Conservation (phyloP, 139 green algal species). For the Edaphochlamys debaryana region DNA sequence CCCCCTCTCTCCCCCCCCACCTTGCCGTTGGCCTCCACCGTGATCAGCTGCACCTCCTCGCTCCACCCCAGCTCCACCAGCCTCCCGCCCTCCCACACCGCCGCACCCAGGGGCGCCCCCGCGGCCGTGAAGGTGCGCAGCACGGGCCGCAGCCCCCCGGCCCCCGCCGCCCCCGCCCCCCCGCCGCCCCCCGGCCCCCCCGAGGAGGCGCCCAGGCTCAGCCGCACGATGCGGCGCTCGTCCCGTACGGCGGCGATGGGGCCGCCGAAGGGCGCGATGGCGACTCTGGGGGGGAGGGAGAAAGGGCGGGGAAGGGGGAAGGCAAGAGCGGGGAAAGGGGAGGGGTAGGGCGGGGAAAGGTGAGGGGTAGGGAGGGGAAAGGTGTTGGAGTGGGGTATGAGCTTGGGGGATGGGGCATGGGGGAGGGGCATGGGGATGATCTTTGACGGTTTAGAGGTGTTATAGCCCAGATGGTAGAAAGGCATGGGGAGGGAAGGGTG, state of each 20-base stretch:
- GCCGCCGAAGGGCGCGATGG: slow-evolving; percentile 73
- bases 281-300: slow-evolving; percentile 62
- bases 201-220: slow-evolving; percentile 51
- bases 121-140: slow-evolving; percentile 76
- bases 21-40: slow-evolving; percentile 72
- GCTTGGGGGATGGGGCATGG: too few species aligned
- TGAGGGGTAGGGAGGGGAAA: too few species aligned
- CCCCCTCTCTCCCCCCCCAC: slow-evolving; percentile 39
- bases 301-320: too few species aligned
- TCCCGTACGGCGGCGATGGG: slow-evolving; percentile 87
- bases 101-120: slow-evolving; percentile 61
- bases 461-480: too few species aligned
- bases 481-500: too few species aligned
- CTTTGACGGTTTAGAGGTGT: too few species aligned
- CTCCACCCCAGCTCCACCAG: slow-evolving; percentile 85
- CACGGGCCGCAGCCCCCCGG: slow-evolving; percentile 51
- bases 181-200: too few species aligned
- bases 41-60: slow-evolving; percentile 70
- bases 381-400: too few species aligned
- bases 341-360: too few species aligned
- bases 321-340: too few species aligned
- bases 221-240: slow-evolving; percentile 75
- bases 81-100: slow-evolving; percentile 77
- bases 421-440: too few species aligned
- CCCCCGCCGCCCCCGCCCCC: background rate